Evolutionary conservation across 2,329 filamentous ascomycete species (phyloP), one percentile per base, ranked within the genome.

Genomic region (Ceratocystis cubensis): DNA sequence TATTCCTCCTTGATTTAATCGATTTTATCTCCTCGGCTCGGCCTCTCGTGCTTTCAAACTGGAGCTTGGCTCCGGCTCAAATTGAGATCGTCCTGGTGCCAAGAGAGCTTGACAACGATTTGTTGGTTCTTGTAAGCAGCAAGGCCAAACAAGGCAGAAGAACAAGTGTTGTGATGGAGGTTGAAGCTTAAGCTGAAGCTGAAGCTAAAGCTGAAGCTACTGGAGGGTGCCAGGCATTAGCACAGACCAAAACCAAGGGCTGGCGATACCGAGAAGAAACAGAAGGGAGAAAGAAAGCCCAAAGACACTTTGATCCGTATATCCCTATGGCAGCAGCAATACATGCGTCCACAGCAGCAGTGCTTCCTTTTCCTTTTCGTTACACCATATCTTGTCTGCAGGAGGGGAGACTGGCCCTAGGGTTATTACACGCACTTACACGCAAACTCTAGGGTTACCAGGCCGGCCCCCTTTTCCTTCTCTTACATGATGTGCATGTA

Each of bases 51-150:
- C 50, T 56, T 56, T 48, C 46, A 48, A 17, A 5, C 17, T 56
- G 25, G 5, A 25, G 28, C 15, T 48, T n/a, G 6, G 13, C 15
- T n/a, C 15, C 20, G 20, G 13, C 22, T 25, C 25, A 56, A 28
- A 56, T 56, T 56, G 50, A 56, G 50, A 56, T 56, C 50, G 50
- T 30, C 50, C n/a, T 8, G 20, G 25, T 56, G 50, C 50, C 50
- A 56, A 56, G 20, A 25, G 50, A 28, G 50, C 50, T 6, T 56
- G 20, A 56, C 25, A 28, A 28, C 20, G 8, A 56, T 56, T 56
- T 22, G 46, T 8, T 56, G 20, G 50, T 4, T 56, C 20, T 28
- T 8, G 30, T 7, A 15, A 28, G 50, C 50, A 56, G 30, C 6
- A 33, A 33, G 30, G 30, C 30, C 28, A 25, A 56, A 56, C 7